Percentiles rank a stretch among this genome's conserved stretches.
phyloP scores from a whole-genome alignment of 768 basidiomycete genomes.

The Phylloporus rhodoxanthus region DNA sequence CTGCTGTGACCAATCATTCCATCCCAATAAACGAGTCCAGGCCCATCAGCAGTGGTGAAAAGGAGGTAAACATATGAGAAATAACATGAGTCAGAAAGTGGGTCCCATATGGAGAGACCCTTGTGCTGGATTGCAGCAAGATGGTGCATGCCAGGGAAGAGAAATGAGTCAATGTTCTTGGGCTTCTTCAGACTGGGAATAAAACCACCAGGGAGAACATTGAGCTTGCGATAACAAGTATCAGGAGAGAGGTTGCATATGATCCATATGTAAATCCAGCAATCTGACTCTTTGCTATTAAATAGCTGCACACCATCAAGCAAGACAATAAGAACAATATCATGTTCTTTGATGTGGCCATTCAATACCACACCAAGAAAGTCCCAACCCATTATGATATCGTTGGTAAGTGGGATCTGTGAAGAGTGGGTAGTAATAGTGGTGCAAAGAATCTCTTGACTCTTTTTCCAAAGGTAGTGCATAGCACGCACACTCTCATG shows the following conservation, averaged over 20 bases:
- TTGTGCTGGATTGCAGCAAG: background rate
- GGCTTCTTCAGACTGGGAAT: constrained; percentile 2
- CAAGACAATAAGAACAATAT: constrained; percentile 33
- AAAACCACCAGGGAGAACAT: background rate
- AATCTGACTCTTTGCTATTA: constrained; percentile 1
- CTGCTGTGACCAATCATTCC: constrained; percentile 34
- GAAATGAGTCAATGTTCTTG: background rate
- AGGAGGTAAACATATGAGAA: background rate
- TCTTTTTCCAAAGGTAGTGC: constrained; percentile 21
- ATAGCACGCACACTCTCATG: constrained; percentile 20
- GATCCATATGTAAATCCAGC: no score
- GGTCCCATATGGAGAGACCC: constrained; percentile 1
- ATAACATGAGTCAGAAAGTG: background rate
- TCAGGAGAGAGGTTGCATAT: constrained; percentile 15
- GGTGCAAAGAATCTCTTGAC: background rate
- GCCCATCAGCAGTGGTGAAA: constrained; percentile 24
- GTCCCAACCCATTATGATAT: constrained; percentile 10
- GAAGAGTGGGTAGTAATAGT: background rate
- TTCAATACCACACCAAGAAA: background rate
- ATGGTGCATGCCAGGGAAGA: constrained; percentile 3
- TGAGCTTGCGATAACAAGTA: background rate
- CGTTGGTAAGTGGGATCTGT: background rate
- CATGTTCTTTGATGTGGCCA: constrained; percentile 7
- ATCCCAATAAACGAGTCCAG: constrained; percentile 25
- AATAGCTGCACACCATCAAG: constrained; percentile 40